phyloP scores from a whole-genome alignment of 768 basidiomycete species.

The Trametes cinnabarina region DNA sequence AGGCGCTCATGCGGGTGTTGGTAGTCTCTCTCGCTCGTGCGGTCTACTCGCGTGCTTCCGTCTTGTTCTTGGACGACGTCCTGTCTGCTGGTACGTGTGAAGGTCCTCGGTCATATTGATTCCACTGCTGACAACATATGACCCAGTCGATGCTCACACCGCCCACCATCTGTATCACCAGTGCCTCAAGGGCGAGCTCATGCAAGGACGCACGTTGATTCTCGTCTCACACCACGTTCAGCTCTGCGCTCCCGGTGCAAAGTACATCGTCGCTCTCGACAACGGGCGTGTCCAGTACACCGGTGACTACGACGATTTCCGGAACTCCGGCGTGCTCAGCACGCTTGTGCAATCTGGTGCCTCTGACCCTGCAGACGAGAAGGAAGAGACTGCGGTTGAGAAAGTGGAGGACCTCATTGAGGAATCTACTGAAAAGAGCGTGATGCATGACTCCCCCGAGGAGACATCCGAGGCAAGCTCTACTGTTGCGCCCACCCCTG shows the following conservation, averaged over 20 bases:
- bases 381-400: constrained; percentile 41
- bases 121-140: background rate
- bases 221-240: constrained; percentile 95
- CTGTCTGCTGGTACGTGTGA: constrained; percentile 41
- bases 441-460: constrained; percentile 18
- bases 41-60: constrained; percentile 83
- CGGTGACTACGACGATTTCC: constrained; percentile 65
- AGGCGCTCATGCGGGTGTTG: background rate
- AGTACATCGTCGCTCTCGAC: constrained; percentile 80
- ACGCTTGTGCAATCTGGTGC: constrained; percentile 61
- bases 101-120: no score
- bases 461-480: constrained; percentile 43
- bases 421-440: constrained; percentile 17
- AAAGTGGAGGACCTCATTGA: constrained; percentile 35
- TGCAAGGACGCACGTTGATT: constrained; percentile 77
- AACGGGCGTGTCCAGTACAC: constrained; percentile 77
- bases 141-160: constrained; percentile 77
- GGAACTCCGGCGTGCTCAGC: constrained; percentile 61
- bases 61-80: constrained; percentile 84
- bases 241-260: constrained; percentile 76
- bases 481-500: constrained; percentile 35
- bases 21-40: constrained; percentile 77
- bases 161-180: constrained; percentile 78
- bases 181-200: constrained; percentile 76
- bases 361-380: constrained; percentile 40